Evolutionary conservation across 106 monocot genomes (phyloP).

Genomic region (Dioscorea alata): DNA sequence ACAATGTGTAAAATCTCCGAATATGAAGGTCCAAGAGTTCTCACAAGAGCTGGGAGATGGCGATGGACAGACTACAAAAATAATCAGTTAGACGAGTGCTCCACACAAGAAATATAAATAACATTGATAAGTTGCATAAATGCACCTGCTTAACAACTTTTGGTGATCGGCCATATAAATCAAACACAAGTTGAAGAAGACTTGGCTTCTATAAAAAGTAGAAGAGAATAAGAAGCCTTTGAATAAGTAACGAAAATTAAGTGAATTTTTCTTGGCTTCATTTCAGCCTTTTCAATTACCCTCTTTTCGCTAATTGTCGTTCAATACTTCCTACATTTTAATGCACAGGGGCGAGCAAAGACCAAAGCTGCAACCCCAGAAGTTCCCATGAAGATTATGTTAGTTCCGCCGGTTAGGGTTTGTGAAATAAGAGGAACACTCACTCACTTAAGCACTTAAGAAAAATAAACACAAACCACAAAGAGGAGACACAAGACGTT

Average conservation of each 20-base stretch:
- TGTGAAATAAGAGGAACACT: too few relatives aligned
- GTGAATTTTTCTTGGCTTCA: too few relatives aligned
- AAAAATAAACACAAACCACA: too few relatives aligned
- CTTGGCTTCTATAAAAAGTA: conserved; percentile 52
- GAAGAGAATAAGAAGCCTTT: background rate
- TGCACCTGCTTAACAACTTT: conserved; percentile 86
- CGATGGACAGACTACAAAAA: conserved; percentile 70
- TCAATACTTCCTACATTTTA: background rate
- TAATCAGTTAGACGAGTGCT: background rate
- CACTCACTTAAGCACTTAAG: too few relatives aligned
- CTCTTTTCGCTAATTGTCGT: too few relatives aligned
- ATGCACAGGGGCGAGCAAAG: conserved; percentile 71
- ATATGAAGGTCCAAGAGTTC: conserved; percentile 66
- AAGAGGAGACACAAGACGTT: too few relatives aligned
- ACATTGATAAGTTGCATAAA: background rate
- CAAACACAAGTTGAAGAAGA: conserved; percentile 79
- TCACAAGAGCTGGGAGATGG: conserved; percentile 62
- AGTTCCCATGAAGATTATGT: conserved; percentile 91
- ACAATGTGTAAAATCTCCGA: conserved; percentile 59
- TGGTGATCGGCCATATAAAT: conserved; percentile 78
- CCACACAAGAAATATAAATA: background rate
- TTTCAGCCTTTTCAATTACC: too few relatives aligned
- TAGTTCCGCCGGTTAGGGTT: too few relatives aligned
- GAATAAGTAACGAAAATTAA: background rate
- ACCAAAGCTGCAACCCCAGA: conserved; percentile 41